Conservation (phyloP, 805 yeast species). For the Wickerhamomyces mucosus region DNA sequence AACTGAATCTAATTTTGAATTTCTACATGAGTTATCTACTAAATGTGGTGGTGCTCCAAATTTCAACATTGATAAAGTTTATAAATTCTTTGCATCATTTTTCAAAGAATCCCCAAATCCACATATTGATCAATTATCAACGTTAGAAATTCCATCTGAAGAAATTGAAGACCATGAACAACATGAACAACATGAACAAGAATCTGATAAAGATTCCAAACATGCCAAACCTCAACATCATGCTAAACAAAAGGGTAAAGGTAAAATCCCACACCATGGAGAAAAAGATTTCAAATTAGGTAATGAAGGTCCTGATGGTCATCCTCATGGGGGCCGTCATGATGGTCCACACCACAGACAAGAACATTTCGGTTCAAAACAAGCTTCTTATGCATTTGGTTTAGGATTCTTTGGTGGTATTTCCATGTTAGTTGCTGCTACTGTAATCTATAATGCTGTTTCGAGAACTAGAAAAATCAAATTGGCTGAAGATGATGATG, state of each 20-base stretch:
- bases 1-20: too few relatives aligned
- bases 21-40: too few relatives aligned
- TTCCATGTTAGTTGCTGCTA: constrained; percentile 2
- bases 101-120: too few relatives aligned
- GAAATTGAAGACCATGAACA: background rate
- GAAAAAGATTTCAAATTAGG: constrained; percentile 2
- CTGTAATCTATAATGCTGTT: constrained; percentile 1
- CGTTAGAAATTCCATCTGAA: too few relatives aligned
- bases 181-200: background rate
- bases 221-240: too few relatives aligned
- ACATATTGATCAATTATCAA: too few relatives aligned
- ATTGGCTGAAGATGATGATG: constrained; percentile 3
- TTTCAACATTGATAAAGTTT: background rate
- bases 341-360: constrained; percentile 3
- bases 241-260: too few relatives aligned
- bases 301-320: constrained; percentile 2
- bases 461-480: constrained; percentile 1
- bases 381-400: constrained; percentile 7
- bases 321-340: constrained; percentile 1
- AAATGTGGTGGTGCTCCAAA: too few relatives aligned
- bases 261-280: constrained; percentile 5
- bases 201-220: too few relatives aligned
- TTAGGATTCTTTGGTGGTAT: constrained; percentile 6
- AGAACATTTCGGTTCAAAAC: too few relatives aligned
- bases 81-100: too few relatives aligned